Conservation (phyloP, 1,139 yeast species). For the Lodderomyces elongisporus region DNA sequence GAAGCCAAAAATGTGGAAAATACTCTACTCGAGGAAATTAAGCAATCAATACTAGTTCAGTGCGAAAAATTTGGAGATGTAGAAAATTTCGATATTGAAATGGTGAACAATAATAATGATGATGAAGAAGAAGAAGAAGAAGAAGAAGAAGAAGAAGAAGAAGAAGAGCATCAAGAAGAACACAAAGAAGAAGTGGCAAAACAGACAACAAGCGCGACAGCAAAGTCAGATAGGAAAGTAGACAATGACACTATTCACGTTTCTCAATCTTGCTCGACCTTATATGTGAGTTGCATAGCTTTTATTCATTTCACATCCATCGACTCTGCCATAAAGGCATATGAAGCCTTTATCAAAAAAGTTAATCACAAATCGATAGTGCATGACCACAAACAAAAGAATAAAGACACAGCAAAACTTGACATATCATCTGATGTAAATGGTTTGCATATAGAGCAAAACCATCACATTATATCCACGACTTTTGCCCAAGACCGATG, state of each 20-base stretch:
- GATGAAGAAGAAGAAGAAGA: slow-evolving; percentile 4
- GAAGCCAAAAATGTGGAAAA: too few relatives aligned
- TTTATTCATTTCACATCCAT: slow-evolving; percentile 37
- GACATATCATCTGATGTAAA: too few relatives aligned
- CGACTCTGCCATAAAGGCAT: slow-evolving; percentile 36
- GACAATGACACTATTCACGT: too few relatives aligned
- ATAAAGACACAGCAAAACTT: neutral
- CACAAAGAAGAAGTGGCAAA: slow-evolving; percentile 4
- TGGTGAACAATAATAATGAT: neutral
- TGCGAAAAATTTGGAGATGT: slow-evolving; percentile 33
- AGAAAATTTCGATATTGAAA: slow-evolving; percentile 23
- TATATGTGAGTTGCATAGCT: slow-evolving; percentile 13
- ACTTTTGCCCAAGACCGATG: slow-evolving; percentile 35
- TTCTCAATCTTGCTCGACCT: too few relatives aligned
- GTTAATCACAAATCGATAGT: slow-evolving; percentile 21
- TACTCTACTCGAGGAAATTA: slow-evolving; percentile 5
- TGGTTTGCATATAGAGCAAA: too few relatives aligned
- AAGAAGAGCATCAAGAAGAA: slow-evolving; percentile 18
- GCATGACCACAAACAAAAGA: neutral
- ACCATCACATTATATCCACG: slow-evolving; percentile 6
- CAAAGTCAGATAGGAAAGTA: neutral
- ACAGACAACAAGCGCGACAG: neutral
- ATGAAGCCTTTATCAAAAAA: slow-evolving; percentile 27
- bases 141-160: slow-evolving; percentile 3
- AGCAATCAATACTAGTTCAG: slow-evolving; percentile 15